phyloP scores from a whole-genome alignment of 2,329 filamentous ascomycete genomes.

The Alternaria brassicae region DNA sequence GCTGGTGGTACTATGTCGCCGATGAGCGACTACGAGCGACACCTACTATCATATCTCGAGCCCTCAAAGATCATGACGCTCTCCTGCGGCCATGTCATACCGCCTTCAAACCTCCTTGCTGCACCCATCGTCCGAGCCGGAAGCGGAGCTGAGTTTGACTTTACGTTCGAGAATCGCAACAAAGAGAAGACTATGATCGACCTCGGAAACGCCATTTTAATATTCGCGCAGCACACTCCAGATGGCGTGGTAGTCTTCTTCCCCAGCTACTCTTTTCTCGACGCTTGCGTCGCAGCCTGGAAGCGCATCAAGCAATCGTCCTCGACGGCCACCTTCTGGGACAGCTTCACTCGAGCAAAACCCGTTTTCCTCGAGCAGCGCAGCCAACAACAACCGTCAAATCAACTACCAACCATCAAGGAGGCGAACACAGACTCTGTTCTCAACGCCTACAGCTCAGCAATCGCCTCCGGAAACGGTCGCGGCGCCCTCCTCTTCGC shows the following conservation, averaged over 20 bases:
- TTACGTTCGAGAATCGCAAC: conserved; percentile 81
- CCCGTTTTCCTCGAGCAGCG: conserved; percentile 52
- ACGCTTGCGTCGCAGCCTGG: conserved; percentile 66
- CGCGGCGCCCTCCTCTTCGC: conserved; percentile 83
- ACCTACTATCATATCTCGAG: conserved; percentile 80
- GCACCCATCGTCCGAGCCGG: conserved; percentile 68
- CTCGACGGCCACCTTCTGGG: conserved; percentile 55
- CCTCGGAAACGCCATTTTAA: conserved; percentile 75
- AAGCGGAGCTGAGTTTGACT: conserved; percentile 71
- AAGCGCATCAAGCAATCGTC: conserved; percentile 31
- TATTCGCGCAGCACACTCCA: conserved; percentile 75
- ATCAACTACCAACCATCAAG: conserved; percentile 58
- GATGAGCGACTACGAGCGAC: conserved; percentile 85
- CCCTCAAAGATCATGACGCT: conserved; percentile 73
- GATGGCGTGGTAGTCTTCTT: conserved; percentile 96
- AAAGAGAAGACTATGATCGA: conserved; percentile 73
- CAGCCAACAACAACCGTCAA: conserved; percentile 58
- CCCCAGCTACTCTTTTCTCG: conserved; percentile 90
- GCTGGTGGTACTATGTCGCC: conserved; percentile 98
- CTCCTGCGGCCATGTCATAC: conserved; percentile 95
- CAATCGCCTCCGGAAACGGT: conserved; percentile 60
- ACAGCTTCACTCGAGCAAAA: conserved; percentile 66
- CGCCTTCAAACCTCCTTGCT: conserved; percentile 78
- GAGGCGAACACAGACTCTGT: conserved; percentile 69
- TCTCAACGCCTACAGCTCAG: conserved; percentile 73